A percentile compares a stretch with the other conserved stretches of the same genome.
Evolutionary conservation across 495 filamentous ascomycete species (phyloP).

Genomic region (Podospora bellae-mahoneyi): DNA sequence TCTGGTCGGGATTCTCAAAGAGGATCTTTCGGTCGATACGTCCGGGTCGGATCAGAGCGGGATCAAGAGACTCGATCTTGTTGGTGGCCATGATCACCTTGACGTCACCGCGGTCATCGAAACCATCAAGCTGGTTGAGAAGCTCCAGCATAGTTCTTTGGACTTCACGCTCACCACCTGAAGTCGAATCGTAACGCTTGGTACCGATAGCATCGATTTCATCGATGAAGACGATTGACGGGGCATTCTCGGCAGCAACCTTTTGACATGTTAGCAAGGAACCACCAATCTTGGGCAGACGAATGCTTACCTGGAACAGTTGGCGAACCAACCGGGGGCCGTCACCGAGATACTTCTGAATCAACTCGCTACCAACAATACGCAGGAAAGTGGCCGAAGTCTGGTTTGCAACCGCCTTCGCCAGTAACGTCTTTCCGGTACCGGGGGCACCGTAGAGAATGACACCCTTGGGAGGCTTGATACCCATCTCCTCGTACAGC

Average conservation of each 20-base stretch:
- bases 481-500: conserved; percentile 99
- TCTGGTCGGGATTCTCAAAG: conserved; percentile 98
- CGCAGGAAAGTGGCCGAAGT: conserved; percentile 97
- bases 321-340: conserved; percentile 92
- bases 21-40: conserved; percentile 99
- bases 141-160: conserved; percentile 99
- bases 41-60: conserved; percentile 91
- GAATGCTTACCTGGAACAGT: conserved; percentile 72
- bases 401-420: conserved; percentile 98
- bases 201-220: conserved; percentile 99
- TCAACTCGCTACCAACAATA: conserved; percentile 96
- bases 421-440: conserved; percentile 95
- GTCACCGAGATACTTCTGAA: conserved; percentile 98
- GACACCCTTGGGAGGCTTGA: conserved; percentile 99
- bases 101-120: conserved; percentile 97
- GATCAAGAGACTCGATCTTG: conserved; percentile 98
- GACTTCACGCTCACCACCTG: conserved; percentile 94
- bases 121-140: conserved; percentile 96
- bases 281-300: neutral
- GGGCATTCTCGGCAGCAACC: conserved; percentile 93
- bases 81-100: conserved; percentile 99
- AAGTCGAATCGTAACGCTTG: conserved; percentile 97
- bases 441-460: conserved; percentile 97
- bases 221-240: conserved; percentile 98
- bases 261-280: conserved; percentile 19